Evolutionary conservation across 177 flowering plant species (phyloP), one percentile per base, ranked within the genome.

Genomic region (Vitis hybrid): DNA sequence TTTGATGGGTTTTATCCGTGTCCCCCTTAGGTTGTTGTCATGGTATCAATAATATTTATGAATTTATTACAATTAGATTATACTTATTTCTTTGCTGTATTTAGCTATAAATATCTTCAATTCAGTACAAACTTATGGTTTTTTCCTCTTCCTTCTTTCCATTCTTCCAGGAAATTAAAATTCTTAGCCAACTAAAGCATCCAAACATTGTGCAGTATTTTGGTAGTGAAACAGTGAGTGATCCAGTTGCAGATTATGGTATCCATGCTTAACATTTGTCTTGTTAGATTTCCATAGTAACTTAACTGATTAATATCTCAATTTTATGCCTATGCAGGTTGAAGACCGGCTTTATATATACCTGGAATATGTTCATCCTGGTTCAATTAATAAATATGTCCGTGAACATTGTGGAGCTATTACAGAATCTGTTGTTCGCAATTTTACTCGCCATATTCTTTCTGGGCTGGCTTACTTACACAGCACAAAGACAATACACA

Each of bases 161-260:
- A 52, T 58, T 75, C 62, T 67, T 74, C 74, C 89, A 95, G 99
- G 99, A 95, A 75, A 95, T 95, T 69, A 88, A 91, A 71, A 81
- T 91, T 70, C 95, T 95, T 48, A 89, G 98, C 79, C 87, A 86
- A 52, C 83, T 95, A 62, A 83, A 95, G 81, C 99, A 95, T 82
- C 97, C 88, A 74, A 95, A 95, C 68, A 95, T 95, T 55, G 98
- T 95, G 76, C 98, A 91, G 83, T 95, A 95, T 78, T 95, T 86
- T 87, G 99, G 99, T 64, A 91, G 99, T 82, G 95, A 93, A 83
- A 85, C 86, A 71, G 99, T 95, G 75, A 86, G 99, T 82, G 27
- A 10, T 72, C 27, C 55, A 6, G 15, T 52, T 63, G 49, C 52
- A 9, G 57, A 51, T 52, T 59, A 13, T 65, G 8, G 51, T 52